Conservation (phyloP, 495 filamentous ascomycete genomes). For the Daldinia bambusicola region DNA sequence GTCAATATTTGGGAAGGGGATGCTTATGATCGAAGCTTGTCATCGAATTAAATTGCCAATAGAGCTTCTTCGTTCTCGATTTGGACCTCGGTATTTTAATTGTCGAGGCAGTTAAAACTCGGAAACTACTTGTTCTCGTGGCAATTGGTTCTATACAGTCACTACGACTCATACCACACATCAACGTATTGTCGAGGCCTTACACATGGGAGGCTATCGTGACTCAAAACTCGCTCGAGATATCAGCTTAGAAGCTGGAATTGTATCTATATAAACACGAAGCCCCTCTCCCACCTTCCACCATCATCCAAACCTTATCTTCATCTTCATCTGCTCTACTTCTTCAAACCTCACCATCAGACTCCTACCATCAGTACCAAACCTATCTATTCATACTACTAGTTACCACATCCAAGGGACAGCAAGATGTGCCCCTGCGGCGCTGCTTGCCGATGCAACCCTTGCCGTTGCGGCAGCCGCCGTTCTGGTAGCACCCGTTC, state of each 20-base stretch:
- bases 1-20: neutral
- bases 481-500: too few relatives aligned
- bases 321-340: neutral
- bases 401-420: neutral
- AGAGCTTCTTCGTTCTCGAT: too few relatives aligned
- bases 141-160: neutral
- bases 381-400: neutral
- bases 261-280: neutral
- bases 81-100: neutral
- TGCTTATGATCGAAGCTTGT: neutral
- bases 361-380: neutral
- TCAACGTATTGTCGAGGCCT: neutral
- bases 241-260: neutral
- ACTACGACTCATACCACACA: neutral
- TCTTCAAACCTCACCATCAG: neutral
- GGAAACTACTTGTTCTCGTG: neutral
- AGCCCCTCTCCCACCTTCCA: neutral
- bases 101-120: neutral
- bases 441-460: neutral
- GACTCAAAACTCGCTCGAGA: neutral
- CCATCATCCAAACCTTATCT: neutral
- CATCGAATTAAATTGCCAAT: too few relatives aligned
- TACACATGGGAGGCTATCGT: neutral
- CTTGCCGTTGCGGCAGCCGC: neutral
- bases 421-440: slow-evolving; percentile 1